Base-by-base conservation (phyloP, 1,284 basidiomycete genomes). In the Entoloma clypeatum region DNA sequence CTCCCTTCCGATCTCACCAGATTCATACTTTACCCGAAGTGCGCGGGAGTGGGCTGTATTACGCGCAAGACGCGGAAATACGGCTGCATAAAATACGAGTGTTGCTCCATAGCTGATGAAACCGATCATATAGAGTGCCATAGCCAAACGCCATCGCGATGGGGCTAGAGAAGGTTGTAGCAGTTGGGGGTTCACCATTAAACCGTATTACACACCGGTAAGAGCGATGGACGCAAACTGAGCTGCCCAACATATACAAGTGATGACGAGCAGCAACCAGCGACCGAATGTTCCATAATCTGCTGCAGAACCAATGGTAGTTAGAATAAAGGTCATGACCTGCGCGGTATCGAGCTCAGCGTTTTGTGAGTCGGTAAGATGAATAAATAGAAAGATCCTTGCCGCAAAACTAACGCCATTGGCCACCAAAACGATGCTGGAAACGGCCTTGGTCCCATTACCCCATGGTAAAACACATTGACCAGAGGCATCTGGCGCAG, bases 241-340 rank as follows among this genome's bases (percentile, higher is more conserved):
- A 5, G 86, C 77, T 3, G 64, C 86, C 86, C 87, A 91, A 43
- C 84, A 87, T 9, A 92, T 69, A 19, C 82, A 61, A 1, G 88
- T 91, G 21, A 86, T 66, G 14, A 69, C 69, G 13, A 90, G 69
- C 7, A 91, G 71, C 11, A 91, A 65, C 79, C 85, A 89, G 6
- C 81, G 77, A 26, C 87, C 79, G 58, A 89, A 88, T 0, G 69
- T 76, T 9, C 88, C 86, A 53, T 89, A 92, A 60, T 91, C 88
- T 0, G 84, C 87, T 0, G 82, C 79, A 10, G 85, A 86, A 13
- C 86, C 86, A 34, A 92, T 81, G 0, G 85, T 83, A 1, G 88
- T 86, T 65, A 92, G 90, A 30, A 92, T 78, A 16, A 73, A 49
- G 0, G 86, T 86, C 85, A 88, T 87, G 25, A 85, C 65, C 79